Evolutionary conservation across 2,329 filamentous ascomycete genomes (phyloP), one percentile per base, ranked within the genome.

Genomic region (Alternaria novae-zelandiae): DNA sequence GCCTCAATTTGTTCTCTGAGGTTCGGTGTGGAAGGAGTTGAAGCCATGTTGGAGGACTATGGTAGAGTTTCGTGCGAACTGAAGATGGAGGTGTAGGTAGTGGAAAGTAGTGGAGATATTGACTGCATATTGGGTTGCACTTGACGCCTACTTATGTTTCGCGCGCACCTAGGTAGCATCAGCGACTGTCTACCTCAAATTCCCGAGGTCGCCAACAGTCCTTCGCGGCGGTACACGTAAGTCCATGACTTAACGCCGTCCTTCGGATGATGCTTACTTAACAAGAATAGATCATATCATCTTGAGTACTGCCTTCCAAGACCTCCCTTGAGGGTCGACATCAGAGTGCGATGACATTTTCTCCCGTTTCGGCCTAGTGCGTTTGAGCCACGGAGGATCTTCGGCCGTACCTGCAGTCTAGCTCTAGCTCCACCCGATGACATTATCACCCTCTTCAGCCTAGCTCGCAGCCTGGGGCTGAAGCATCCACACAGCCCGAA

Each of bases 1-100:
- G 21, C 20, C 28, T 62, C 54, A 12, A 62, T 47, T 6, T 23
- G 46, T 15, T 50, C 59, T 47, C 54, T 36, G 12, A 62, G 59
- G 0, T 49, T 49, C 3, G 47, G 8, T 9, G n/a, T 20, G n/a
- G 47, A 20, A 30, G 26, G n/a, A 21, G 10, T 20, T 50, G n/a
- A 9, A 3, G 47, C 47, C 47, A 50, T 30, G 2, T 21, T n/a
- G 12, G 15, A 46, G 44, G 21, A 23, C 11, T 13, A 15, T 2
- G 12, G 12, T 46, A 23, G 20, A 13, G 32, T 21, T 23, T 8
- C 6, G 12, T 46, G 0, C 10, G 17, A 46, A 46, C 12, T 21
- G 44, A 15, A 46, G 41, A 44, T 21, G 17, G 41, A 44, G 10
- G 11, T 21, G 41, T 6, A 44, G 10, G 7, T 11, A 4, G 41